Base-by-base conservation (phyloP, 2,329 filamentous ascomycete species). In the Amylocarpus encephaloides region DNA sequence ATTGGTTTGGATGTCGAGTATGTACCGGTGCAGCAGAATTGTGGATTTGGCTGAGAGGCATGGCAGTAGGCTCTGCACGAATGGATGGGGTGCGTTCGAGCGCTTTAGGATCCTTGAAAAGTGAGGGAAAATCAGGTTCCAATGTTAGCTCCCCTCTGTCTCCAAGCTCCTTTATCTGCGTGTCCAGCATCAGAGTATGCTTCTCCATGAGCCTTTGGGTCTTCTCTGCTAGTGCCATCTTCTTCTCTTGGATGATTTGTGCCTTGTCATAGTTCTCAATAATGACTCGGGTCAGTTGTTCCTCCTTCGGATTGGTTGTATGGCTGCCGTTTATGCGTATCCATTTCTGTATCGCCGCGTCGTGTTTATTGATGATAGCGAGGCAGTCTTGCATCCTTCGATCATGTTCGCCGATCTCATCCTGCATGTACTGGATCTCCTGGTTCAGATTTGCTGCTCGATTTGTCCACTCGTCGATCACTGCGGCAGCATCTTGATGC, bases 321-420 rank as follows among this genome's bases (percentile, higher is more conserved):
- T 88, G 80, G 62, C 85, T 87, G 56, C 86, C 85, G 59, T 92
- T 85, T 15, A 78, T 71, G 62, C 86, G 87, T 66, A 92, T 88
- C 74, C 83, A 91, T 69, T 86, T 88, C 65, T 94, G 88, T 36
- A 93, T 81, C 63, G 83, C 83, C 47, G 70, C 76, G 63, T 94
- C 88, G 57, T 84, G 82, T 51, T 85, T 82, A 36, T 82, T 78
- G 63, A 91, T 88, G 56, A 79, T 76, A 54, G 80, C 76, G 51
- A 83, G 73, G 64, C 84, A 83, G 43, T 88, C 82, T 63, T 80
- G 74, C 59, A 88, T 85, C 57, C 82, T 76, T 44, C 79, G 77
- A 66, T 94, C 88, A 67, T 91, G 92, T 65, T 87, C 84, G 63
- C 82, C 76, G 56, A 92, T 87, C 69, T 93, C 88, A 64, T 91